Conservation (phyloP, 768 basidiomycete genomes). For the Kondoa malvinella region DNA sequence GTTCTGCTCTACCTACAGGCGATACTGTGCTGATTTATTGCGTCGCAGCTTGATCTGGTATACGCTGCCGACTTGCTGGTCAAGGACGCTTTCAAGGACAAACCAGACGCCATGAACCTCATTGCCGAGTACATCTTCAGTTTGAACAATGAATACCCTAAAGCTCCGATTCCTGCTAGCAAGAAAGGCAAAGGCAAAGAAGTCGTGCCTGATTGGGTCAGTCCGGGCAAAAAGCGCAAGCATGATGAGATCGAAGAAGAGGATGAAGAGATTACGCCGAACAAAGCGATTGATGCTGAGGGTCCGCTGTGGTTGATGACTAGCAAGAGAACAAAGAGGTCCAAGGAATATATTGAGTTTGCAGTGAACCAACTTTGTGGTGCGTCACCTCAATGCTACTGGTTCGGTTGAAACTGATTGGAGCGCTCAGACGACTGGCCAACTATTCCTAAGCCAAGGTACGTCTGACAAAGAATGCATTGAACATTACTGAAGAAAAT, state of each 20-base stretch:
- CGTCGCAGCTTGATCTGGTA: neutral
- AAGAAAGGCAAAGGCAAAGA: slow-evolving; percentile 7
- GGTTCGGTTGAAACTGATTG: too few species aligned
- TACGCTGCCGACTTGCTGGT: neutral
- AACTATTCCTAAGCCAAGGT: slow-evolving; percentile 2
- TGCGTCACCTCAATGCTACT: too few species aligned
- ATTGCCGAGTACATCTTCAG: neutral
- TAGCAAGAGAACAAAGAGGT: neutral
- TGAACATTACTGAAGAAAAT: too few species aligned
- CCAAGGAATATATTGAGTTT: neutral
- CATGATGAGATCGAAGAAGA: neutral
- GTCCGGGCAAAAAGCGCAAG: neutral
- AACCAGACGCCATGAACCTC: neutral
- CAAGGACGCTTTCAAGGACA: neutral
- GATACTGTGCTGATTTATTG: neutral
- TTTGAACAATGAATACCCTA: neutral
- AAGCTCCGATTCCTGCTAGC: neutral
- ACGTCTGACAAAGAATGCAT: slow-evolving; percentile 15
- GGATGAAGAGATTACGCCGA: neutral
- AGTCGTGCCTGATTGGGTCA: neutral
- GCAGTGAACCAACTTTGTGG: neutral
- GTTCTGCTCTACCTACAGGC: neutral
- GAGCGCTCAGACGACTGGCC: too few species aligned
- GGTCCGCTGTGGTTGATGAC: neutral
- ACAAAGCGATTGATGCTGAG: neutral